phyloP scores from a whole-genome alignment of 2,329 filamentous ascomycete genomes.

The Nigrograna mackinnonii region DNA sequence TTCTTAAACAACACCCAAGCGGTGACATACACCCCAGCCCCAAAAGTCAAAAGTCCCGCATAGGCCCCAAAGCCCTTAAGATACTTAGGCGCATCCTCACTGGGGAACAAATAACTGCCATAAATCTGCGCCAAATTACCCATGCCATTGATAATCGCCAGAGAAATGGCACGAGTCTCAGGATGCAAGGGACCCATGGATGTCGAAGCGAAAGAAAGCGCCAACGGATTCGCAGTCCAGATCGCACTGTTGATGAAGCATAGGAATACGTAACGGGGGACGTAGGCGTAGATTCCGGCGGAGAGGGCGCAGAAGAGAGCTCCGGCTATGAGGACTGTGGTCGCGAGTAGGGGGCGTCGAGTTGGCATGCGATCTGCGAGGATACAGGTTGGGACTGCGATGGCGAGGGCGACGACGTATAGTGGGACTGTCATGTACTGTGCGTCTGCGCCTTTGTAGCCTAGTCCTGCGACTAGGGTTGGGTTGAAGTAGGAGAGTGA shows the following conservation, averaged over 20 bases:
- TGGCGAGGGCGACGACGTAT: slow-evolving; percentile 23
- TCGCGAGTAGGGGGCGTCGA: slow-evolving; percentile 19
- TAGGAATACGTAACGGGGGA: slow-evolving; percentile 26
- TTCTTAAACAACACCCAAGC: slow-evolving; percentile 23
- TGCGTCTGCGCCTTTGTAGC: slow-evolving; percentile 21
- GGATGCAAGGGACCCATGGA: slow-evolving; percentile 23
- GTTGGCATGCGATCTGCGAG: slow-evolving; percentile 18
- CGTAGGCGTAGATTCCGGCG: slow-evolving; percentile 25
- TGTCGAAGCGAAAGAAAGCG: slow-evolving; percentile 21
- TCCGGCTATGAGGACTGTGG: slow-evolving; percentile 15
- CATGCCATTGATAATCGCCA: slow-evolving; percentile 25
- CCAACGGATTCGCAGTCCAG: slow-evolving; percentile 27
- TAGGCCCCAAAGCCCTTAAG: slow-evolving; percentile 23
- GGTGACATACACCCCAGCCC: slow-evolving; percentile 18
- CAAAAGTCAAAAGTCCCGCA: slow-evolving; percentile 22
- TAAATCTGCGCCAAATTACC: slow-evolving; percentile 26
- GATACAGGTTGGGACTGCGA: slow-evolving; percentile 23
- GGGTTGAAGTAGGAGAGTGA: slow-evolving; percentile 27
- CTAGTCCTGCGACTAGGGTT: slow-evolving; percentile 20
- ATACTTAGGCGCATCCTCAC: slow-evolving; percentile 23
- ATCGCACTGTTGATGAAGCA: slow-evolving; percentile 28
- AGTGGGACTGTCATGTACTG: slow-evolving; percentile 28
- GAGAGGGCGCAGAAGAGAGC: slow-evolving; percentile 24
- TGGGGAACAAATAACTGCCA: slow-evolving; percentile 22
- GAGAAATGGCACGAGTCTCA: slow-evolving; percentile 22